Evolutionary conservation across 2,329 filamentous ascomycete genomes (phyloP).

Genomic region (Penicillium sp.): DNA sequence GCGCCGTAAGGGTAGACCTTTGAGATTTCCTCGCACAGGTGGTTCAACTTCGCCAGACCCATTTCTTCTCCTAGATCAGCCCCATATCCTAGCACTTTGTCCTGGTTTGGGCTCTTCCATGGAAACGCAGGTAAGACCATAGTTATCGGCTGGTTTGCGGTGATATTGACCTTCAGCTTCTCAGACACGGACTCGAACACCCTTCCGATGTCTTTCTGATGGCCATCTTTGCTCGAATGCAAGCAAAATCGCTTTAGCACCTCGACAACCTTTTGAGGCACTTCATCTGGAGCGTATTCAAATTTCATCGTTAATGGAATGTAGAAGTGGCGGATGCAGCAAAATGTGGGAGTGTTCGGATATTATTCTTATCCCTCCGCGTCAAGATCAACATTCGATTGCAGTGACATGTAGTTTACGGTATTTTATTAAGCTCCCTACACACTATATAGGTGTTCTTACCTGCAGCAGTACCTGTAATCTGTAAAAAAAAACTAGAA

Average conservation of each 20-base stretch:
- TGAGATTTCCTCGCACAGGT: slow-evolving; percentile 8
- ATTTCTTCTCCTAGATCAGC: slow-evolving; percentile 6
- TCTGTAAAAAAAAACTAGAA: background rate
- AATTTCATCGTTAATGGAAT: slow-evolving; percentile 1
- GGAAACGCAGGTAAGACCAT: slow-evolving; percentile 11
- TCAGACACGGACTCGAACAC: slow-evolving; percentile 4
- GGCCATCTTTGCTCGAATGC: background rate
- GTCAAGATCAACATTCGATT: background rate
- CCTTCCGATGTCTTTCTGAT: background rate
- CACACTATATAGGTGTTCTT: background rate
- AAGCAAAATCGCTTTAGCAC: slow-evolving; percentile 5
- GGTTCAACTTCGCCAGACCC: slow-evolving; percentile 8
- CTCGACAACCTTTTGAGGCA: background rate
- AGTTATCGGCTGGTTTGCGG: slow-evolving; percentile 2
- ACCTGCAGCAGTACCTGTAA: background rate
- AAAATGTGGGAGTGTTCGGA: background rate
- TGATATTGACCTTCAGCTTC: slow-evolving; percentile 5
- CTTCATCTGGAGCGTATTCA: slow-evolving; percentile 5
- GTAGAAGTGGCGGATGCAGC: background rate
- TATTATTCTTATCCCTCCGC: background rate
- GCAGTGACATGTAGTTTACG: background rate
- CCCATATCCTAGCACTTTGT: slow-evolving; percentile 6
- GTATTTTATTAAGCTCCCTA: background rate
- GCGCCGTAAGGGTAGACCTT: slow-evolving; percentile 10
- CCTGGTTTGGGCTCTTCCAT: slow-evolving; percentile 7